Percentiles rank a stretch among this genome's conserved stretches.
These are phyloP conservation scores for Sanguinoderma infundibulare DNA, from an alignment of 1,284 basidiomycete species.

Conservation along the genomic window DNA sequence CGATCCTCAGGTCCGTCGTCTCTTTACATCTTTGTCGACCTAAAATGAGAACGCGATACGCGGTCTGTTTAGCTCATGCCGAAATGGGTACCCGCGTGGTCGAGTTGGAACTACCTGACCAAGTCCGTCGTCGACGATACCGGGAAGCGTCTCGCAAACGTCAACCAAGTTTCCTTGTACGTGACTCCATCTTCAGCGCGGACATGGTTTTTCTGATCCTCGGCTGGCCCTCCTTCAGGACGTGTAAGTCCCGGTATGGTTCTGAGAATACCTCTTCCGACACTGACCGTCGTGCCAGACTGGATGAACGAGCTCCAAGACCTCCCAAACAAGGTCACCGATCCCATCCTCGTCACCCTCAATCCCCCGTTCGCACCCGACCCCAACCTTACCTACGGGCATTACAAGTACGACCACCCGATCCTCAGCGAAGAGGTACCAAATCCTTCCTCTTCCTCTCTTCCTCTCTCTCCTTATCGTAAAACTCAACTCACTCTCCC, in stretches of 20 bases:
- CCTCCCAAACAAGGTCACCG: slow-evolving; percentile 59
- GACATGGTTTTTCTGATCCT: background rate
- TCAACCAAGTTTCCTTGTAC: slow-evolving; percentile 68
- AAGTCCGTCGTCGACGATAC: slow-evolving; percentile 43
- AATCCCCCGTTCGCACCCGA: slow-evolving; percentile 75
- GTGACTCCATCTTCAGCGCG: slow-evolving; percentile 27
- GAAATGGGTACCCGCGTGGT: slow-evolving; percentile 60
- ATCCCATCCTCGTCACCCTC: slow-evolving; percentile 78
- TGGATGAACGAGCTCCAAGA: slow-evolving; percentile 83
- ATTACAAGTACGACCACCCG: slow-evolving; percentile 74
- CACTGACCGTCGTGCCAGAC: slow-evolving; percentile 2
- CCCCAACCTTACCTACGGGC: slow-evolving; percentile 49
- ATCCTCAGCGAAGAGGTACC: slow-evolving; percentile 55
- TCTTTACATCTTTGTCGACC: slow-evolving; percentile 38
- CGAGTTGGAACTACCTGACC: slow-evolving; percentile 79
- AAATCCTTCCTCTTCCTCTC: slow-evolving; percentile 3
- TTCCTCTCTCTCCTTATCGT: slow-evolving; percentile 7
- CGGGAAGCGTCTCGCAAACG: slow-evolving; percentile 50
- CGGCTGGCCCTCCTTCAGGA: slow-evolving; percentile 34
- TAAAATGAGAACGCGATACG: background rate
- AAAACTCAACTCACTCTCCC: background rate
- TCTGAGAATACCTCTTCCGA: background rate
- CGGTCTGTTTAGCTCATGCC: slow-evolving; percentile 64
- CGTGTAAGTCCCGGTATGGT: slow-evolving; percentile 40
- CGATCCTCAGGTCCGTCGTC: slow-evolving; percentile 40